Evolutionary conservation across 1,139 yeast genomes (phyloP).

Genomic region (Candida dubliniensis): DNA sequence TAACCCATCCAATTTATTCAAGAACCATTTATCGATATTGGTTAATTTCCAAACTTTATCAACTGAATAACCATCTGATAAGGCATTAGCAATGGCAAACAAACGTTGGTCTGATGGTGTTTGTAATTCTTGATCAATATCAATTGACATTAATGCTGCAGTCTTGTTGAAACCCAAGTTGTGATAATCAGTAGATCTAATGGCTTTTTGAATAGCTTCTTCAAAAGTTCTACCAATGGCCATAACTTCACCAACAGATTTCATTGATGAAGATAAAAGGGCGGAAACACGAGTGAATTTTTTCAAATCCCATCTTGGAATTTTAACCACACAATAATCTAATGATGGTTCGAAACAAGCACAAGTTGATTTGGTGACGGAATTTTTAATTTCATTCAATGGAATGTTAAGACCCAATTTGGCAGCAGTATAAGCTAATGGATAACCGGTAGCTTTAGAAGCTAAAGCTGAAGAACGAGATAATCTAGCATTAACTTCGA

Average conservation of each 20-base stretch:
- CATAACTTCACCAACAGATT: constrained; percentile 99
- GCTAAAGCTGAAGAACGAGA: constrained; percentile 98
- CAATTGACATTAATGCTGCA: constrained; percentile 23
- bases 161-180: constrained; percentile 79
- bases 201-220: constrained; percentile 97
- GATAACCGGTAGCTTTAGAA: constrained; percentile 98
- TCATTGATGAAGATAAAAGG: constrained; percentile 69
- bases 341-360: constrained; percentile 97
- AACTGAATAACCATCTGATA: constrained; percentile 83
- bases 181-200: constrained; percentile 95
- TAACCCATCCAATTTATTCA: constrained; percentile 76
- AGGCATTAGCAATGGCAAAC: constrained; percentile 97
- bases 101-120: constrained; percentile 98
- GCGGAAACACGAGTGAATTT: constrained; percentile 52
- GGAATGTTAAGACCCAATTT: constrained; percentile 78
- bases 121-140: constrained; percentile 75
- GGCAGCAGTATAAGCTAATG: constrained; percentile 98
- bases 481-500: constrained; percentile 95
- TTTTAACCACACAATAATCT: constrained; percentile 94
- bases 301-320: constrained; percentile 97
- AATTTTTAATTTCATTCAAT: constrained; percentile 91
- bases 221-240: constrained; percentile 97
- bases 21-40: constrained; percentile 95
- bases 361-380: constrained; percentile 92
- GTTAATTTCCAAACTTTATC: constrained; percentile 88